phyloP scores from a whole-genome alignment of 208 protist genomes.

The Vickermania ingenoplastis region DNA sequence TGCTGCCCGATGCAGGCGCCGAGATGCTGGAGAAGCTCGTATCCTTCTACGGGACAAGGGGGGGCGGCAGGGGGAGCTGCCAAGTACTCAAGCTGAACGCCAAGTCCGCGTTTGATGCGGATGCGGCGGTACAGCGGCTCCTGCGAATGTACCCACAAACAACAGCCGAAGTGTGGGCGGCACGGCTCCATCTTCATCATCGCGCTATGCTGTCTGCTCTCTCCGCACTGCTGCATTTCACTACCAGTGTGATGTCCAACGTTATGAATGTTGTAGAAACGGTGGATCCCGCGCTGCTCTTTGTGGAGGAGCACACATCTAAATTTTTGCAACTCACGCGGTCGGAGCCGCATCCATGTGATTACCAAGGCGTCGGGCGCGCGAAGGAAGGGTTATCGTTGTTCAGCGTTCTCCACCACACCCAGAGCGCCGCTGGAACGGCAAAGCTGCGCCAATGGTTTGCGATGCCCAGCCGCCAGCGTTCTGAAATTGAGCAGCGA shows the following conservation, averaged over 20 bases:
- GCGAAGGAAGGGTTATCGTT: slow-evolving; percentile 79
- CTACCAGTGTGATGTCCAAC: slow-evolving; percentile 24
- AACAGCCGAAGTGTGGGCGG: slow-evolving; percentile 17
- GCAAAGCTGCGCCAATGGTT: slow-evolving; percentile 75
- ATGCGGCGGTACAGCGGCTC: slow-evolving; percentile 27
- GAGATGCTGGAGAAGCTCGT: no score
- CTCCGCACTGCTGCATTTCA: slow-evolving; percentile 53
- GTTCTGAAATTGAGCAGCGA: slow-evolving; percentile 38
- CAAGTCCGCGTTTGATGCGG: slow-evolving; percentile 23
- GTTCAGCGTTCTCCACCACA: slow-evolving; percentile 47
- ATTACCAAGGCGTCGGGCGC: slow-evolving; percentile 52
- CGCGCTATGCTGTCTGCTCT: slow-evolving; percentile 66
- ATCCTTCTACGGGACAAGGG: no score
- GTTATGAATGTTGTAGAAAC: slow-evolving; percentile 67
- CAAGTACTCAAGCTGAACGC: slow-evolving; percentile 25
- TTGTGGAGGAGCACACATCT: slow-evolving; percentile 38
- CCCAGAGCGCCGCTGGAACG: slow-evolving; percentile 32
- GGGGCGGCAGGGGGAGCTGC: no score
- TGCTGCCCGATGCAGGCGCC: no score
- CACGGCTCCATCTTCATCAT: slow-evolving; percentile 35
- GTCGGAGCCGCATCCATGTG: slow-evolving; percentile 66
- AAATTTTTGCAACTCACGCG: slow-evolving; percentile 62
- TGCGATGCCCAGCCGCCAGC: slow-evolving; percentile 39
- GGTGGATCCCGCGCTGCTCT: slow-evolving; percentile 36
- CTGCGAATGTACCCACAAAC: slow-evolving; percentile 39